Conservation (phyloP, 2,329 filamentous ascomycete species). For the Exophiala oligosperma region DNA sequence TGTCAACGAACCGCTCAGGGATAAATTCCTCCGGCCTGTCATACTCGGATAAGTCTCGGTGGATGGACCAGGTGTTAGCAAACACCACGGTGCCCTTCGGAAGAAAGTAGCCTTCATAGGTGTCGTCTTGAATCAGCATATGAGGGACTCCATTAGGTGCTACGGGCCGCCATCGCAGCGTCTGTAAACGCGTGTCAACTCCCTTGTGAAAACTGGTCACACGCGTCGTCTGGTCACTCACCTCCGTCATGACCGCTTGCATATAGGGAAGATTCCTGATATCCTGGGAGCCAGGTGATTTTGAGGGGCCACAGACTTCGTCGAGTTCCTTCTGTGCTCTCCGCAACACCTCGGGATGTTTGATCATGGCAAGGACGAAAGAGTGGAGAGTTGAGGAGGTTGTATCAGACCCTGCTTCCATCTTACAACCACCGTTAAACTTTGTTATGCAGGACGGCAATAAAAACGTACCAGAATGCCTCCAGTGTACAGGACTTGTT, state of each 20-base stretch:
- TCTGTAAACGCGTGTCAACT: slow-evolving; percentile 9
- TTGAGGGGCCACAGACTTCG: slow-evolving; percentile 47
- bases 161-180: slow-evolving; percentile 37
- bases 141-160: slow-evolving; percentile 31
- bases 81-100: slow-evolving; percentile 24
- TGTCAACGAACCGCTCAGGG: slow-evolving; percentile 16
- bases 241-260: slow-evolving; percentile 32
- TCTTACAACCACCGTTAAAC: slow-evolving; percentile 32
- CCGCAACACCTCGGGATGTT: slow-evolving; percentile 46
- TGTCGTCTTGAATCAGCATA: slow-evolving; percentile 23
- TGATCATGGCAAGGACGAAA: slow-evolving; percentile 26
- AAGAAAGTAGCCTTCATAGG: slow-evolving; percentile 24
- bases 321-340: slow-evolving; percentile 52
- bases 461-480: slow-evolving; percentile 8
- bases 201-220: not conserved
- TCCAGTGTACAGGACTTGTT: slow-evolving; percentile 10
- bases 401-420: slow-evolving; percentile 28
- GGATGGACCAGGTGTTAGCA: slow-evolving; percentile 25
- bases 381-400: slow-evolving; percentile 20
- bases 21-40: slow-evolving; percentile 8
- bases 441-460: slow-evolving; percentile 3
- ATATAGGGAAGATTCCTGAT: slow-evolving; percentile 53
- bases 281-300: slow-evolving; percentile 52
- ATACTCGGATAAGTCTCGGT: slow-evolving; percentile 23
- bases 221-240: not conserved